These are phyloP conservation scores for Colletotrichum ledebouriae DNA, from an alignment of 2,329 filamentous ascomycete genomes.

Conservation along the genomic window DNA sequence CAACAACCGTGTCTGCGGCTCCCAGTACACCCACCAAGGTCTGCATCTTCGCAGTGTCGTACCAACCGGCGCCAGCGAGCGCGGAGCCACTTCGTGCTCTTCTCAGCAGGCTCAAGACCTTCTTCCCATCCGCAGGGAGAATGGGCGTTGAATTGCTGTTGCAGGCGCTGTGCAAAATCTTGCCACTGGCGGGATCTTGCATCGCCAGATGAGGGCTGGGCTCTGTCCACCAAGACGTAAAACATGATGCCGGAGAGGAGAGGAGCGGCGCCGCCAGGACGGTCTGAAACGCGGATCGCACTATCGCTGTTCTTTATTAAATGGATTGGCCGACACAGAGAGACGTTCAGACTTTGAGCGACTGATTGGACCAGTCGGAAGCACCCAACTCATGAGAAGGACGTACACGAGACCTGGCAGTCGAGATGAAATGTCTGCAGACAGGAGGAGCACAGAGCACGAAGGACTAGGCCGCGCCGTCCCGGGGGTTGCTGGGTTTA, in stretches of 20 bases:
- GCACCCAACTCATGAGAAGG: background rate
- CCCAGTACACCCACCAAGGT: slow-evolving; percentile 50
- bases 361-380: background rate
- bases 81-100: slow-evolving; percentile 52
- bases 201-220: slow-evolving; percentile 52
- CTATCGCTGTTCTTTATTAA: background rate
- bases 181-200: slow-evolving; percentile 52
- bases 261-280: slow-evolving; percentile 20
- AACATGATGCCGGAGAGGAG: slow-evolving; percentile 45
- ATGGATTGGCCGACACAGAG: slow-evolving; percentile 12
- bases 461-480: background rate
- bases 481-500: slow-evolving; percentile 30
- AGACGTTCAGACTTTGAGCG: slow-evolving; percentile 1
- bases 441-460: background rate
- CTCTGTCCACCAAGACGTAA: slow-evolving; percentile 54
- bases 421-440: slow-evolving; percentile 3
- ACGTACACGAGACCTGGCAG: slow-evolving; percentile 2
- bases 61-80: slow-evolving; percentile 53
- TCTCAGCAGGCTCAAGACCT: slow-evolving; percentile 46
- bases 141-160: slow-evolving; percentile 49
- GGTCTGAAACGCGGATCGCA: background rate
- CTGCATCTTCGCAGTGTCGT: slow-evolving; percentile 43
- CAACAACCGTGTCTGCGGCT: background rate
- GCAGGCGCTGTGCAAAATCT: slow-evolving; percentile 53
- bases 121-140: slow-evolving; percentile 52